Evolutionary conservation across 1,284 basidiomycete genomes (phyloP).

Genomic region (Cronartium quercuum): DNA sequence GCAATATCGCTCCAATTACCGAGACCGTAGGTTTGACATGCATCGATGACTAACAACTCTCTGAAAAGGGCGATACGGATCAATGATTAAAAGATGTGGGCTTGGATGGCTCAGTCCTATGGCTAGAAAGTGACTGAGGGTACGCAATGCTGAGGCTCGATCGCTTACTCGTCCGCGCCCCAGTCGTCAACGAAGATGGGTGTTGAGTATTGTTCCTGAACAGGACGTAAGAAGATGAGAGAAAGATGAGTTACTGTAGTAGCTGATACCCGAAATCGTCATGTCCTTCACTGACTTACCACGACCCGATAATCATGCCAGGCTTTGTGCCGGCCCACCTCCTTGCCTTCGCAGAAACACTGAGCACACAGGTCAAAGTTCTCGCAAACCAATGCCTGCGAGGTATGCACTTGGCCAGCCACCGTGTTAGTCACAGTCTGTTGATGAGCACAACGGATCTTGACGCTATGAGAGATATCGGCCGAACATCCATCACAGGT

Average conservation of each 20-base stretch:
- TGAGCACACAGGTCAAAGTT: constrained; percentile 50
- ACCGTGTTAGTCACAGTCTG: constrained; percentile 30
- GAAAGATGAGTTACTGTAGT: neutral
- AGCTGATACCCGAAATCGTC: constrained; percentile 2
- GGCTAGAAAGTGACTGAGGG: too few relatives aligned
- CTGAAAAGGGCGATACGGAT: constrained; percentile 50
- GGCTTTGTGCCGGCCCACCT: constrained; percentile 77
- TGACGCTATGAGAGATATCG: constrained; percentile 47
- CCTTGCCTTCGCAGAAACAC: constrained; percentile 88
- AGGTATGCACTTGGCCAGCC: constrained; percentile 26
- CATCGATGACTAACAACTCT: constrained; percentile 84
- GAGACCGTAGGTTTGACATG: constrained; percentile 77
- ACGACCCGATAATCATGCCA: constrained; percentile 89
- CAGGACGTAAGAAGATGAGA: neutral
- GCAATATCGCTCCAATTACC: constrained; percentile 98
- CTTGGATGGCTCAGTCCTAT: too few relatives aligned
- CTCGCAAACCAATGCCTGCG: constrained; percentile 31
- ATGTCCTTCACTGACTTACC: constrained; percentile 54
- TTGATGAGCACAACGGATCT: constrained; percentile 47
- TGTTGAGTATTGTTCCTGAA: constrained; percentile 85
- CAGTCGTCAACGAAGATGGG: constrained; percentile 92
- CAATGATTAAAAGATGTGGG: neutral
- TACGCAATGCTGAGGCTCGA: neutral
- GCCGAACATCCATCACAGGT: constrained; percentile 46
- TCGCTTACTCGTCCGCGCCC: constrained; percentile 87